These are phyloP conservation scores for Pochonia chlamydosporia DNA, from an alignment of 2,329 filamentous ascomycete species.

Conservation along the genomic window DNA sequence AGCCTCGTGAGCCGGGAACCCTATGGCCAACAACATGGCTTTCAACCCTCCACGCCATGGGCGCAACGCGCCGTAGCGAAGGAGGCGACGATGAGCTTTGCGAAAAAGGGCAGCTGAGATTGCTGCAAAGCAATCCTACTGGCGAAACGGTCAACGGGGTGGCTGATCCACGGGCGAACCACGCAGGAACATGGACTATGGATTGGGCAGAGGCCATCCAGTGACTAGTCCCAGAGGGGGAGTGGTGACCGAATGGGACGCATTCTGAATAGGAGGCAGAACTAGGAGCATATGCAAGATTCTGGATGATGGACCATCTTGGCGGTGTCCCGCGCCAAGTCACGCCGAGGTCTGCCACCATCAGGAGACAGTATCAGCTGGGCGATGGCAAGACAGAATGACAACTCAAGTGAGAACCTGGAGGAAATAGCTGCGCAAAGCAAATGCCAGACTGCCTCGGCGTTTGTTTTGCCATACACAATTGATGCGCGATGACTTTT, in stretches of 20 bases:
- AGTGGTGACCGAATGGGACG: background rate
- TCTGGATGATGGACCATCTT: background rate
- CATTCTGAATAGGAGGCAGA: background rate
- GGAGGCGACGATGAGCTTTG: background rate
- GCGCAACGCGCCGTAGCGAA: background rate
- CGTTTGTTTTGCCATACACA: too few relatives aligned
- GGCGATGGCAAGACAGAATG: background rate
- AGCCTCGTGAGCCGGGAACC: background rate
- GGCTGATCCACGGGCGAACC: background rate
- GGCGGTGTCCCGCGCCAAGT: background rate
- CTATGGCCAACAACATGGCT: background rate
- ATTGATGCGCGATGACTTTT: too few relatives aligned
- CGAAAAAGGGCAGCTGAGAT: conserved; percentile 2
- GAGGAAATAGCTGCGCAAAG: too few relatives aligned
- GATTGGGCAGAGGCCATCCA: background rate
- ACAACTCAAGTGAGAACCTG: background rate
- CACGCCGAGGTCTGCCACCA: background rate
- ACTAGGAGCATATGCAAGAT: background rate
- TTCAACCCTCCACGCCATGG: background rate
- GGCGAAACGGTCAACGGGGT: background rate
- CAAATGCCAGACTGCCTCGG: too few relatives aligned
- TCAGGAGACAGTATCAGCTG: conserved; percentile 2
- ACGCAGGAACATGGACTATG: background rate
- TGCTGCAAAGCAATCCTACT: background rate
- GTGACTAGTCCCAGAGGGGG: conserved; percentile 1